phyloP scores from a whole-genome alignment of 495 filamentous ascomycete genomes.

The Trichocladium uniseriatum region DNA sequence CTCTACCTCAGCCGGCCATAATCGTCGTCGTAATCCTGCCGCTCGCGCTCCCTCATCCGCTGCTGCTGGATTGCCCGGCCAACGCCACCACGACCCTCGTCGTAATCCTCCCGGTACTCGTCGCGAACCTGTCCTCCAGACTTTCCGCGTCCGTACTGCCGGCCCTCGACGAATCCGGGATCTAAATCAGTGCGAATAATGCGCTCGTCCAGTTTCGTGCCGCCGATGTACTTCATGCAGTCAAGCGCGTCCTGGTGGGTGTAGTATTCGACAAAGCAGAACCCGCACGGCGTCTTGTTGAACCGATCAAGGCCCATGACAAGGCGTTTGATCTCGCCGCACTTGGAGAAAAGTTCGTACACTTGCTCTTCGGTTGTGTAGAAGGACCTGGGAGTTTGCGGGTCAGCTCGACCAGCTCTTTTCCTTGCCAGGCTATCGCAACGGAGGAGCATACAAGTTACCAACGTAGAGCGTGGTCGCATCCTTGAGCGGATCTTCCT shows the following conservation, averaged over 20 bases:
- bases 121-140: slow-evolving; percentile 95
- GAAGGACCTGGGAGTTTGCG: slow-evolving; percentile 61
- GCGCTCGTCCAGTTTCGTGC: slow-evolving; percentile 96
- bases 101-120: slow-evolving; percentile 93
- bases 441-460: slow-evolving; percentile 60
- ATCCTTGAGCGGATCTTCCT: slow-evolving; percentile 64
- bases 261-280: slow-evolving; percentile 99
- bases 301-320: slow-evolving; percentile 98
- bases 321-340: slow-evolving; percentile 92
- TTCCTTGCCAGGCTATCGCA: background rate
- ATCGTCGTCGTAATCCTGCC: slow-evolving; percentile 40
- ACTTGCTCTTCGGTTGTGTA: slow-evolving; percentile 99
- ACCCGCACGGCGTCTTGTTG: slow-evolving; percentile 95
- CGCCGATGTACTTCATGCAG: slow-evolving; percentile 96
- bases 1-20: slow-evolving; percentile 38
- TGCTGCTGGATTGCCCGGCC: slow-evolving; percentile 56
- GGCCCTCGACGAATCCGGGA: slow-evolving; percentile 88
- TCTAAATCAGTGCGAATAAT: slow-evolving; percentile 96
- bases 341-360: slow-evolving; percentile 94
- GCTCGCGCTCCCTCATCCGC: slow-evolving; percentile 49
- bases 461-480: slow-evolving; percentile 96
- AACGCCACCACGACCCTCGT: slow-evolving; percentile 80
- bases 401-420: slow-evolving; percentile 1
- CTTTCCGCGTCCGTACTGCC: slow-evolving; percentile 85
- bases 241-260: slow-evolving; percentile 92